Evolutionary conservation across 1,284 basidiomycete species (phyloP), one percentile per base, ranked within the genome.

Genomic region (Cutaneotrichosporon daszewskae): DNA sequence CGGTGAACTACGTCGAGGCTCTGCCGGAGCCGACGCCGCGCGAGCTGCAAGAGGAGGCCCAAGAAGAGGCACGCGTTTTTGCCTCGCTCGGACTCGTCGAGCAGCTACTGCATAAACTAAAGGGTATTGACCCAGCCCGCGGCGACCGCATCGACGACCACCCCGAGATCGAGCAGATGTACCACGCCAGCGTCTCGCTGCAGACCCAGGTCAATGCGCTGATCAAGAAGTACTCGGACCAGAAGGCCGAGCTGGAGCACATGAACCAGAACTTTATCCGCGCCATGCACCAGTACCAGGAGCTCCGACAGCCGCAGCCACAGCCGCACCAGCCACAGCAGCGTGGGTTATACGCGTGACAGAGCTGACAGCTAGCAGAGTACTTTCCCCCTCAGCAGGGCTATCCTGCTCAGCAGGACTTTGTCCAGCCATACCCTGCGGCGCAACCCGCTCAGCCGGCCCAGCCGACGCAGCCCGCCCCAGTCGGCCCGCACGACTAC

Each of bases 1-100:
- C 95, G 0, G 88, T 96, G 29, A 97, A 95, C 64, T 97, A 97
- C 72, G 89, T 98, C 54, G 89, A 96, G 79, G 76, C 85, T 1
- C 74, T 97, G 38, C 88, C 91, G 0, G 90, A 95, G 51, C 87
- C 85, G 0, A 87, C 85, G 0, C 75, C 83, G 0, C 75, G 75
- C 1, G 87, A 95, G 57, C 70, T 96, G 34, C 82, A 84, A 5
- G 78, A 77, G 49, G 92, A 97, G 62, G 86, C 84, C 0, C 86
- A 95, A 59, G 79, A 86, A 57, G 95, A 98, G 68, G 87, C 87
- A 1, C 76, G 82, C 5, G 84, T 98, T 8, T 72, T 73, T 40
- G 69, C 63, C 18, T 70, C 62, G 16, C 61, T 66, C 13, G 65
- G 82, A 1, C 84, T 88, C 58, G 90, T 99, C 20, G 94, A 98